Evolutionary conservation across 345 rosid genomes (phyloP).

Genomic region (Trapa incisa): DNA sequence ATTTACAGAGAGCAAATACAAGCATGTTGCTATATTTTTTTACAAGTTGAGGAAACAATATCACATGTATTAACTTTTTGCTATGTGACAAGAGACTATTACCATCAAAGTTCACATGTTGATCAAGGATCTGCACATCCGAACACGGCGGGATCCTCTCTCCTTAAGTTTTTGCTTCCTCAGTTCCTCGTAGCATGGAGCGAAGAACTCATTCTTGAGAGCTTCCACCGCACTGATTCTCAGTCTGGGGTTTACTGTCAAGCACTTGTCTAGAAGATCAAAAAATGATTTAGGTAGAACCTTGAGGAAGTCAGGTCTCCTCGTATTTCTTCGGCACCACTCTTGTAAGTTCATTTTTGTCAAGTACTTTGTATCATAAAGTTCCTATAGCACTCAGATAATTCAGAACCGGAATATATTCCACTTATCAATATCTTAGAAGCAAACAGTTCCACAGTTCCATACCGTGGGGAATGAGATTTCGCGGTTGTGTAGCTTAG

Average conservation of each 20-base stretch:
- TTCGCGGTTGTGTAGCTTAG: constrained; percentile 76
- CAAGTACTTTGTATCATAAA: constrained; percentile 37
- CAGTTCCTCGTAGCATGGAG: constrained; percentile 38
- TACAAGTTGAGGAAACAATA: background rate
- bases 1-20: background rate
- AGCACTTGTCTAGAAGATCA: constrained; percentile 77
- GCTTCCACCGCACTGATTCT: constrained; percentile 86
- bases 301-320: constrained; percentile 47
- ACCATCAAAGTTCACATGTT: background rate
- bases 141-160: constrained; percentile 16
- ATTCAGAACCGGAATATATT: background rate
- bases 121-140: constrained; percentile 1
- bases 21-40: background rate
- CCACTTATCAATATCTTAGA: background rate
- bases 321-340: constrained; percentile 64
- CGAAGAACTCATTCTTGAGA: constrained; percentile 69
- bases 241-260: constrained; percentile 65
- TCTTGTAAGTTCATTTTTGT: constrained; percentile 30
- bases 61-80: background rate
- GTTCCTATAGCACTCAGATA: constrained; percentile 32
- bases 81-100: background rate
- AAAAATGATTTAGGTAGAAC: constrained; percentile 48
- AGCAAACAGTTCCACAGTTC: background rate
- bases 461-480: constrained; percentile 67
- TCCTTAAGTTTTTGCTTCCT: constrained; percentile 35